Conservation (phyloP, 2,329 filamentous ascomycete species). For the Myriosclerotinia duriaeana region DNA sequence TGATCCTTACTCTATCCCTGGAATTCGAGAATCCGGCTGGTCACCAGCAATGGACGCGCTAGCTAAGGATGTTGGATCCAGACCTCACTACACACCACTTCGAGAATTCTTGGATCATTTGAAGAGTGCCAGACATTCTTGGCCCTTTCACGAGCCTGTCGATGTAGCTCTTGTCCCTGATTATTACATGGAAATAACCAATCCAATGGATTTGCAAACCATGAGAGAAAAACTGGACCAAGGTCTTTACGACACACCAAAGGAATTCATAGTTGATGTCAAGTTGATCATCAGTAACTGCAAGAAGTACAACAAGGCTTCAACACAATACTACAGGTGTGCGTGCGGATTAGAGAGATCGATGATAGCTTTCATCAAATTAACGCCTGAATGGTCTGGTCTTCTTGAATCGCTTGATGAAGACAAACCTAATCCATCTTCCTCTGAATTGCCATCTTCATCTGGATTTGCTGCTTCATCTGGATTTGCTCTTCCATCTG, state of each 20-base stretch:
- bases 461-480: too few species aligned
- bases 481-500: too few species aligned
- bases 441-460: background rate
- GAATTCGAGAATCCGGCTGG: slow-evolving; percentile 5
- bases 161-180: background rate
- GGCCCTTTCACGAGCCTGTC: background rate
- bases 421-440: too few species aligned
- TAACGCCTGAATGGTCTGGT: background rate
- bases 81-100: background rate
- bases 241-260: slow-evolving; percentile 1
- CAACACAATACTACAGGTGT: background rate
- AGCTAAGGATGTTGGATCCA: background rate
- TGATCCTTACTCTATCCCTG: background rate
- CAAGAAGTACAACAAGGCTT: background rate
- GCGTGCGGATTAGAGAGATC: background rate
- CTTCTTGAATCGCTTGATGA: background rate
- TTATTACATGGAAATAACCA: background rate
- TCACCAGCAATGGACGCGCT: background rate
- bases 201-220: slow-evolving; percentile 13
- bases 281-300: slow-evolving; percentile 15
- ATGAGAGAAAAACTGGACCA: background rate
- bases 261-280: slow-evolving; percentile 12
- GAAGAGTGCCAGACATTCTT: background rate
- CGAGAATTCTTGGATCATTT: background rate
- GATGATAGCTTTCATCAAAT: background rate